phyloP scores from a whole-genome alignment of 345 rosid genomes.

The Aquilaria yunnanensis region DNA sequence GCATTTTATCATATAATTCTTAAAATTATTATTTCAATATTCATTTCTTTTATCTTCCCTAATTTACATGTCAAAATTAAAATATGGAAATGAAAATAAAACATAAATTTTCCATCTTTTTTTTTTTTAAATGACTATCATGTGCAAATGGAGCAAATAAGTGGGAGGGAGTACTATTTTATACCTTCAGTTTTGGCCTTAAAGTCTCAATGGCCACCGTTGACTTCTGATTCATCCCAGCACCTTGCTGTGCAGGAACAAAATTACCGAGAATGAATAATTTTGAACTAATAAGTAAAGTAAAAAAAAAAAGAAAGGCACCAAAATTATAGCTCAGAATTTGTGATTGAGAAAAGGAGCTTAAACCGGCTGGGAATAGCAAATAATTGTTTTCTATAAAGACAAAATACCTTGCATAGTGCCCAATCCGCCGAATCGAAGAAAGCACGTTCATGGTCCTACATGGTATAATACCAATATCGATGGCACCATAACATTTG shows the following conservation, averaged over 20 bases:
- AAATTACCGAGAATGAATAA: not conserved
- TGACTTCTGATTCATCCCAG: conserved; percentile 38
- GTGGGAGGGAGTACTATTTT: too few relatives aligned
- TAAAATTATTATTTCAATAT: too few relatives aligned
- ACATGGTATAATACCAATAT: not conserved
- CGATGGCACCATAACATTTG: too few relatives aligned
- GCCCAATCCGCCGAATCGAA: conserved; percentile 98
- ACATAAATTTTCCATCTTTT: not conserved
- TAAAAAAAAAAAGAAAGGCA: not conserved
- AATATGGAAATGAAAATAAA: not conserved
- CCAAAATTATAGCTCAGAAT: not conserved
- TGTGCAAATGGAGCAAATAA: not conserved
- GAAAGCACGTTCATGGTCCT: conserved; percentile 80
- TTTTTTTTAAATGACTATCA: too few relatives aligned
- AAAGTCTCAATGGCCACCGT: conserved; percentile 49
- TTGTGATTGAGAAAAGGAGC: not conserved
- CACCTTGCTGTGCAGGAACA: conserved; percentile 56
- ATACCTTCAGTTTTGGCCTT: conserved; percentile 70
- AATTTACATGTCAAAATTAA: too few relatives aligned
- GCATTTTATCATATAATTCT: too few relatives aligned
- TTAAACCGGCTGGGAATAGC: not conserved
- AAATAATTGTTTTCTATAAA: not conserved
- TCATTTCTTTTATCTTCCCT: too few relatives aligned
- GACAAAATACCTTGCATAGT: conserved; percentile 51
- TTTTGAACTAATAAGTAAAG: not conserved